Evolutionary conservation across 192 early-diverging fungal species (phyloP), one percentile per base, ranked within the genome.

Genomic region (Coemansia furcata): DNA sequence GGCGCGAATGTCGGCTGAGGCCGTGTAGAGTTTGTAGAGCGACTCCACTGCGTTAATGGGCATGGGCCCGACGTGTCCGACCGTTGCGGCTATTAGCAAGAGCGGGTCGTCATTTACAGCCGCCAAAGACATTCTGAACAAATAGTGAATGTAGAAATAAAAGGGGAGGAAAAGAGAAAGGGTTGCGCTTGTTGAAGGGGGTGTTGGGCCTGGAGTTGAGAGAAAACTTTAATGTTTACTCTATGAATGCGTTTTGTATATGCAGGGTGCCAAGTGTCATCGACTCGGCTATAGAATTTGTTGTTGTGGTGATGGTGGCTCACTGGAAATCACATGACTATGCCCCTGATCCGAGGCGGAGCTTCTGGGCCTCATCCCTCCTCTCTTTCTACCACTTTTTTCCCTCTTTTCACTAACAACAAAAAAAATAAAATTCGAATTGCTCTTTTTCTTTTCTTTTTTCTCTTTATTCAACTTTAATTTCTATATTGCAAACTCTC

Each of bases 1-100:
- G 1, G 69, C 74, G 0, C 79, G 79, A 17, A 71, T 54, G 33
- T 82, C 74, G 3, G 78, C 39, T 17, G 63, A 73, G 7, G 23
- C 17, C 15, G 29, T 12, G 64, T 60, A 66, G 9, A 66, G 60
- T 26, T 30, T 3, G 30, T 37, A 8, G 2, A 78, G 66, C 5
- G 29, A 23, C 3, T 50, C 49, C 12, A 44, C 54, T 17, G 60
- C 14, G 9, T 29, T 23, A 17, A 38, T 10, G 11, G 50, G 10
- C 21, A 52, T 7, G 2, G 38, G 17, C 5, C 47, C 30, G 38
- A 55, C n/a, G 19, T 39, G 60, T 21, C 39, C 52, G 17, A 46
- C 37, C 11, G 30, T 54, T 6, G 42, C 40, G 35, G 52, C 29
- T 17, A 66, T 62, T 40, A 52, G 58, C 50, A 55, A 29, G 23